These are phyloP conservation scores for Bipolaris gigantea DNA, from an alignment of 2,329 filamentous ascomycete species.

Conservation along the genomic window DNA sequence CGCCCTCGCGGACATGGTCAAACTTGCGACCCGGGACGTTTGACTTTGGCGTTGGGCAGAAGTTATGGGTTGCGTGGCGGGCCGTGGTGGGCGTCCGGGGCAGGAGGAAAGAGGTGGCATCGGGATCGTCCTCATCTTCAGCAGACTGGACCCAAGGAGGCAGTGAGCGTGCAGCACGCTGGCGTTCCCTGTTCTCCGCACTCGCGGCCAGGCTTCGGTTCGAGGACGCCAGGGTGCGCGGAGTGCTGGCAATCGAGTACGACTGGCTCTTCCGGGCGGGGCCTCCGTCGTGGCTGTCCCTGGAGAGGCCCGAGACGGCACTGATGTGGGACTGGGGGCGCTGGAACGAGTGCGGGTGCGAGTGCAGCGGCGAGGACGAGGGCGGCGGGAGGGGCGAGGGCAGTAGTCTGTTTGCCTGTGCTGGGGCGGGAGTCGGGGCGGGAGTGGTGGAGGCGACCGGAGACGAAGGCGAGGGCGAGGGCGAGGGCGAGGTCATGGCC, in stretches of 20 bases:
- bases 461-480: conserved; percentile 8
- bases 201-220: conserved; percentile 31
- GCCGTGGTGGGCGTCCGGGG: conserved; percentile 40
- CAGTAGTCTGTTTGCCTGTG: conserved; percentile 27
- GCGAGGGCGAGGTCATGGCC: not conserved
- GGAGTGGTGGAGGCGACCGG: not conserved
- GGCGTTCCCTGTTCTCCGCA: conserved; percentile 37
- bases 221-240: conserved; percentile 42
- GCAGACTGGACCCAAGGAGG: conserved; percentile 46
- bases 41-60: conserved; percentile 44
- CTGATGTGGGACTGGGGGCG: conserved; percentile 39
- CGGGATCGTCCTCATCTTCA: conserved; percentile 41
- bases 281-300: conserved; percentile 32
- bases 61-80: conserved; percentile 44
- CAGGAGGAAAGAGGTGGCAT: conserved; percentile 37
- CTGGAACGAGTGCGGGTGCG: conserved; percentile 31
- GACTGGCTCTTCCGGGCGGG: conserved; percentile 37
- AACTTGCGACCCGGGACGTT: conserved; percentile 44
- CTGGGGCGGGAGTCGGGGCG: not conserved
- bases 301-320: conserved; percentile 29
- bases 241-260: conserved; percentile 42
- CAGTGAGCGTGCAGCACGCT: conserved; percentile 41
- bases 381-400: conserved; percentile 39
- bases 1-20: conserved; percentile 44
- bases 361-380: conserved; percentile 33